Base-by-base conservation (phyloP, 2,329 filamentous ascomycete species). In the Hortaea werneckii region DNA sequence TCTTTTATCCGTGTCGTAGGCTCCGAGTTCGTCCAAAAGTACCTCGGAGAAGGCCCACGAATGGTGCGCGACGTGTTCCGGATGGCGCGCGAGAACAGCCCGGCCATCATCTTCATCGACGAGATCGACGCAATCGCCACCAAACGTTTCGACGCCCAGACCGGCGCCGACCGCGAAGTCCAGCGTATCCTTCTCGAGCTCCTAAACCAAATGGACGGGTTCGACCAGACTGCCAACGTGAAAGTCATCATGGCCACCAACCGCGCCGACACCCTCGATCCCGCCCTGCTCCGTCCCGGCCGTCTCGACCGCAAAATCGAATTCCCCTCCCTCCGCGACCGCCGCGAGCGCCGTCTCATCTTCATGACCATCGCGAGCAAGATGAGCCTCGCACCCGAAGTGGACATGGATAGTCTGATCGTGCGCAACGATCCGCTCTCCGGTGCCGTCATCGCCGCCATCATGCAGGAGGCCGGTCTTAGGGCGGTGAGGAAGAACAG, bases 241-340 rank as follows among this genome's bases (percentile, higher is more conserved):
- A 98, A 98, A 75, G 92, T 98, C 65, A 98, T 98, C 72, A 98
- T 98, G 92, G 92, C 92, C 56, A 98, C 92, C 56, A 98, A 98
- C 75, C 85, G 92, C 65, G 90, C 92, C 55, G 92, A 96, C 67
- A 98, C 92, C 5, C 78, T 98, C 54, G 92, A 98, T 65, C 92
- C 92, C 11, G 92, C 92, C 37, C 77, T 98, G 51, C 79, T 98
- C 50, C 87, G 92, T 59, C 92, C 92, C 29, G 92, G 92, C 56
- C 88, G 92, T 73, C 77, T 98, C 48, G 92, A 98, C 69, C 79
- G 92, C 64, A 98, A 98, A 77, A 98, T 98, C 55, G 92, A 98
- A 69, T 98, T 98, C 69, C 92, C 92, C n/a, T 88, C 80, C 50
- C 78, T 98, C 53, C 81, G 89, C 54, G 92, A 98, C 65, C 83